Base-by-base conservation (phyloP, 805 yeast genomes). In the Candida chauliodis region DNA sequence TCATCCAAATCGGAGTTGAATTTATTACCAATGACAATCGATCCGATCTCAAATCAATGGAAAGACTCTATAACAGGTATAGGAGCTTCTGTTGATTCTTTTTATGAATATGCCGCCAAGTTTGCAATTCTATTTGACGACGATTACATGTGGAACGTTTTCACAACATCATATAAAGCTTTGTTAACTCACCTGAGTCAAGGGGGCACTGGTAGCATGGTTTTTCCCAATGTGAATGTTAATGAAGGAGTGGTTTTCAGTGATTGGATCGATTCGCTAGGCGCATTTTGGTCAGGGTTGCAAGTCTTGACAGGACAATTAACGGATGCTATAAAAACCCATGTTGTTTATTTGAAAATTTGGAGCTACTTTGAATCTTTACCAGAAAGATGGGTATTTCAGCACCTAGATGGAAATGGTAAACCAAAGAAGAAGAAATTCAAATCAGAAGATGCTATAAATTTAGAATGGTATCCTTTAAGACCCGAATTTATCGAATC, bases 401-500 rank as follows among this genome's bases (percentile, higher is more conserved):
- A 28, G 4, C 36, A 51, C 6, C 27, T 41, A 18, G 44, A 44
- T 14, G 34, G 35, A 4, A 44, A 43, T n/a, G 15, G 11, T 17
- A 29, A 38, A 19, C 20, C 17, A 26, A 13, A 18, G 24, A 27
- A 27, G 25, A 18, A 34, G 13, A 29, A 13, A 11, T 24, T 13
- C 14, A 25, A 19, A 40, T 30, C 25, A 8, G 41, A 47, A 14
- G 48, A 54, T 27, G 42, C 45, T 13, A 59, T 84, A 2, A 65
- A 76, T 0, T 61, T 88, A 23, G 95, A 86, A 53, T 90, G 96
- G 96, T 90, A 87, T 52, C 96, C 96, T 2, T 65, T 90, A 30
- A 66, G 98, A 38, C 98, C 98, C 0, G 98, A 90, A 55, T 87
- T 89, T 48, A 73, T 87, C 30, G 98, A 90, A 55, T 84, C 95